Evolutionary conservation across 1,139 yeast genomes (phyloP).

Genomic region (Pichia sp.): DNA sequence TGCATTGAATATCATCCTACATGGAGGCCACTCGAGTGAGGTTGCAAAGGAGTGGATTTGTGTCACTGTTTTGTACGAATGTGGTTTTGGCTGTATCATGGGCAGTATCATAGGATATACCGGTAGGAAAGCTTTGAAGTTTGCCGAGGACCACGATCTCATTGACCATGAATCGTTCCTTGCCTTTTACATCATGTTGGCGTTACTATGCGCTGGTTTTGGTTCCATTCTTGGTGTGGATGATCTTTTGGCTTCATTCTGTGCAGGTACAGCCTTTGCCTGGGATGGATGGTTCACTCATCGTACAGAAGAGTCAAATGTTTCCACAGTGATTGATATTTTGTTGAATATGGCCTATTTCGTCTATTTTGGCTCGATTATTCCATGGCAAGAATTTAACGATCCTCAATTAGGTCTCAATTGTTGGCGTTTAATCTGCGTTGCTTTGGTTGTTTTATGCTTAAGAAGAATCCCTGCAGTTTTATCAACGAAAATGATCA

Average conservation of each 20-base stretch:
- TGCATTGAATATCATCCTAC: slow-evolving; percentile 62
- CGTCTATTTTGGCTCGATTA: slow-evolving; percentile 88
- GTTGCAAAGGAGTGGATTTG: slow-evolving; percentile 84
- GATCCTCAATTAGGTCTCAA: slow-evolving; percentile 59
- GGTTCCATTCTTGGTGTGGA: slow-evolving; percentile 92
- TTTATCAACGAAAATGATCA: slow-evolving; percentile 66
- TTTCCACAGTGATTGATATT: slow-evolving; percentile 87
- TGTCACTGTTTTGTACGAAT: slow-evolving; percentile 78
- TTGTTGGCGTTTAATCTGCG: slow-evolving; percentile 78
- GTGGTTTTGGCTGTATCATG: slow-evolving; percentile 74
- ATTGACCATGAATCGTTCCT: slow-evolving; percentile 93
- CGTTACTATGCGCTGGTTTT: slow-evolving; percentile 87
- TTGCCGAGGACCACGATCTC: slow-evolving; percentile 67
- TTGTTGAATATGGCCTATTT: slow-evolving; percentile 80
- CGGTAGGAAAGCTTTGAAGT: slow-evolving; percentile 69
- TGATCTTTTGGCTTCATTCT: slow-evolving; percentile 86
- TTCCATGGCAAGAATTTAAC: slow-evolving; percentile 89
- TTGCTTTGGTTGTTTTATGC: slow-evolving; percentile 79
- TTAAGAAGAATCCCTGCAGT: slow-evolving; percentile 89
- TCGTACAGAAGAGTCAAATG: slow-evolving; percentile 87
- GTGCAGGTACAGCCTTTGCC: slow-evolving; percentile 94
- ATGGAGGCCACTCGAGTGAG: slow-evolving; percentile 60
- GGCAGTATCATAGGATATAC: slow-evolving; percentile 76
- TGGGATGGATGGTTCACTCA: slow-evolving; percentile 95
- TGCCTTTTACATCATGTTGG: slow-evolving; percentile 82